Evolutionary conservation across 805 yeast species (phyloP).

Genomic region (Yarrowia divulgata): DNA sequence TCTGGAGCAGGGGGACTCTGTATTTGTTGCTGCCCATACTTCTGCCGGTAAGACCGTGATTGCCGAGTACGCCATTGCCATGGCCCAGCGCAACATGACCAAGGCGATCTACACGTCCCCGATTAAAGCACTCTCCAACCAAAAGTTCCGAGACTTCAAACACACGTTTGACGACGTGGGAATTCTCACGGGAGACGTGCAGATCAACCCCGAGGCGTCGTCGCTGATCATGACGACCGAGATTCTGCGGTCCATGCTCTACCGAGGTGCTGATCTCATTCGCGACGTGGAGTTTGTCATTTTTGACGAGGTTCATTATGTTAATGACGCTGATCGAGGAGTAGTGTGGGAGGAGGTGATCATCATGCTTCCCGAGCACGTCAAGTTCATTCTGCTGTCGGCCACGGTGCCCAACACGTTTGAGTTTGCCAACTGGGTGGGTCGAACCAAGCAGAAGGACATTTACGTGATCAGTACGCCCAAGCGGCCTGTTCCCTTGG

Average conservation of each 20-base stretch:
- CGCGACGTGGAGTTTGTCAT: constrained; percentile 97
- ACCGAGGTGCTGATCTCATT: constrained; percentile 94
- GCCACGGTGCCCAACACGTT: constrained; percentile 99
- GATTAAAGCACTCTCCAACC: constrained; percentile 87
- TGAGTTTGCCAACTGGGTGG: constrained; percentile 99
- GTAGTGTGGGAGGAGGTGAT: constrained; percentile 99
- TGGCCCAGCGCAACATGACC: constrained; percentile 96
- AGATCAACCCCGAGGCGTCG: constrained; percentile 94
- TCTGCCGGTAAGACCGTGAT: constrained; percentile 99
- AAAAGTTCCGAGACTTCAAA: constrained; percentile 86
- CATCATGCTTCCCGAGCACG: constrained; percentile 96
- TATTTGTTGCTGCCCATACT: constrained; percentile 97
- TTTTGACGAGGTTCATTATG: constrained; percentile 97
- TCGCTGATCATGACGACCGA: constrained; percentile 98
- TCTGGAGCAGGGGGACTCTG: constrained; percentile 97
- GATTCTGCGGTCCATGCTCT: constrained; percentile 93
- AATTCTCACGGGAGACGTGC: constrained; percentile 96
- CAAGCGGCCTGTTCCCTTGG: constrained; percentile 95
- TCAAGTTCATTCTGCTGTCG: constrained; percentile 85
- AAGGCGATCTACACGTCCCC: constrained; percentile 97
- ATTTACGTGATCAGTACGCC: constrained; percentile 96
- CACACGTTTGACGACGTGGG: constrained; percentile 89
- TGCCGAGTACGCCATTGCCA: constrained; percentile 97
- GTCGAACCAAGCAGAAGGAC: constrained; percentile 94
- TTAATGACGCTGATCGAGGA: constrained; percentile 95